Evolutionary conservation across 306 rosid species (phyloP), one percentile per base, ranked within the genome.

Genomic region (Ceratonia siliqua): DNA sequence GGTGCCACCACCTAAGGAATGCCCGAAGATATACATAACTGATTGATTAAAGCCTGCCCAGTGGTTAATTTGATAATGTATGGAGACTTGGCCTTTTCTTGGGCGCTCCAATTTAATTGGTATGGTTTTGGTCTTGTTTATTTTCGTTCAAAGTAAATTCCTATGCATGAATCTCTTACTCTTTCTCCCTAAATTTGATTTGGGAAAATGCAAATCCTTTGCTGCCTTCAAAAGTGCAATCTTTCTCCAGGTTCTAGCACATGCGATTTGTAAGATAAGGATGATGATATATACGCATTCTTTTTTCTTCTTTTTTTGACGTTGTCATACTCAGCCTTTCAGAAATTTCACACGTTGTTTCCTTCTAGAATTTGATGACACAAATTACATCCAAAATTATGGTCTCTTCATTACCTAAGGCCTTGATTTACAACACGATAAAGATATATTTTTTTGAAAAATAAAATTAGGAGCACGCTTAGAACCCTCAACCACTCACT

Each of bases 291-390:
- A 57, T 14, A 3, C 52, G 14, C 1, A 65, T 91, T 89, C 85
- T 69, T 87, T 79, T 76, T 84, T 87, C 76, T 89, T 92, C 98
- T 48, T 64, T 35, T 54, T 43, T 57, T 70, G 38, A 36, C 91
- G 91, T 62, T 80, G 41, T 78, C 39, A 67, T 62, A 41, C 42
- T 9, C 54, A 57, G 41, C 27, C 49, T 73, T 55, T 46, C 75
- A 43, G 65, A n/a, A n/a, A n/a, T 73, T 73, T 72, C n/a, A n/a
- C n/a, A 48, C 4, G 36, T 43, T 41, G 70, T 41, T 21, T 21
- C 78, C 53, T 7, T 67, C 28, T 42, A 41, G 10, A 74, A 36
- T 73, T 62, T 66, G 70, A 82, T 57, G 45, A 70, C 75, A 69
- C 41, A 21, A 33, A 50, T 56, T 74, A 46, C 72, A 56, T 58